Percentiles rank a stretch among this genome's conserved stretches.
Conservation (phyloP, 768 basidiomycete genomes). For the Suillus fuscotomentosus region DNA sequence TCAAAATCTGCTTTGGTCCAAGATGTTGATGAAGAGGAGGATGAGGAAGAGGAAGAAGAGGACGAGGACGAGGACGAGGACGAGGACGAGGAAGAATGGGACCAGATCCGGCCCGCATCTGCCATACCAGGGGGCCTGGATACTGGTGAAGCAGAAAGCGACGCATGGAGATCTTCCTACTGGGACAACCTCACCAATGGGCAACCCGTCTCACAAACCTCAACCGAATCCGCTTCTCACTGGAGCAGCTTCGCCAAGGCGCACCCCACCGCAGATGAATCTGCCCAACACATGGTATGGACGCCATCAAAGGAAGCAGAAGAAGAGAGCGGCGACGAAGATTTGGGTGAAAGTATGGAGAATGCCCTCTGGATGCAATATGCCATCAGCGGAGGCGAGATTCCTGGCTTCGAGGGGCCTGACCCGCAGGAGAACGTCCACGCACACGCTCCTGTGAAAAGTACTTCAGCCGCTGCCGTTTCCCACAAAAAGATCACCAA, state of each 20-base stretch:
- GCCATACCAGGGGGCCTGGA: not conserved
- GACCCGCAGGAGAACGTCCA: constrained; percentile 3
- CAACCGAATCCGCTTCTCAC: constrained; percentile 8
- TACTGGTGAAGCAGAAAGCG: not conserved
- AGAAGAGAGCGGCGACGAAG: constrained; percentile 25
- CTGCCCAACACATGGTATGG: constrained; percentile 24
- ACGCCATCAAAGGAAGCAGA: constrained; percentile 19
- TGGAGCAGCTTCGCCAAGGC: constrained; percentile 21
- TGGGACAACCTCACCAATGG: constrained; percentile 29
- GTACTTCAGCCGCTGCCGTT: not conserved
- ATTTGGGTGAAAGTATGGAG: constrained; percentile 17
- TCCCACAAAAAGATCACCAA: constrained; percentile 8
- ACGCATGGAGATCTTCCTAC: constrained; percentile 12
- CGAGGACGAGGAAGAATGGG: constrained; percentile 22
- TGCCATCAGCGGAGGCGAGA: constrained; percentile 26
- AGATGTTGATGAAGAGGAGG: constrained; percentile 13
- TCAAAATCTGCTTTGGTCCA: constrained; percentile 15
- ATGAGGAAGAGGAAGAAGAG: not conserved
- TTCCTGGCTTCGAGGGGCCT: constrained; percentile 13
- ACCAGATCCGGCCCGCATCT: constrained; percentile 19
- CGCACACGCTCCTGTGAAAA: not conserved
- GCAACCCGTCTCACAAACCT: constrained; percentile 12
- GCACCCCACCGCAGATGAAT: constrained; percentile 13
- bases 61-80: constrained; percentile 15
- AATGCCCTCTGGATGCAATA: constrained; percentile 29